phyloP scores from a whole-genome alignment of 1,284 basidiomycete genomes.

The Pisolithus thermaeus region DNA sequence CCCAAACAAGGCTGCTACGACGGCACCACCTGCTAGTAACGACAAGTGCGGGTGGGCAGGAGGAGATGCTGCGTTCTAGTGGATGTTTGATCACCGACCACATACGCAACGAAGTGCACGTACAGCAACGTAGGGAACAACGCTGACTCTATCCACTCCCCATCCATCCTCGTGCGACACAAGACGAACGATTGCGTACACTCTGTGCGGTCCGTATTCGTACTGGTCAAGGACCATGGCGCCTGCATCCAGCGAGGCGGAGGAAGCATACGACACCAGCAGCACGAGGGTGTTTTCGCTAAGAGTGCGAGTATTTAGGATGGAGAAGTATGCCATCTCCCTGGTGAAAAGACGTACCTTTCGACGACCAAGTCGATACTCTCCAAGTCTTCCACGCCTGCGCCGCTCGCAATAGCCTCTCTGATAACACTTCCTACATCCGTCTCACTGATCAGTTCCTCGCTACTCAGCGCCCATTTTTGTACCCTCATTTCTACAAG shows the following conservation, averaged over 20 bases:
- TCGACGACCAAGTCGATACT: constrained; percentile 62
- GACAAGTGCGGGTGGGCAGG: constrained; percentile 66
- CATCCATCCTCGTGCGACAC: constrained; percentile 23
- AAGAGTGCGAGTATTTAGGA: constrained; percentile 2
- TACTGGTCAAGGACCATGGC: constrained; percentile 38
- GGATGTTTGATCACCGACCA: neutral
- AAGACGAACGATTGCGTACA: constrained; percentile 58
- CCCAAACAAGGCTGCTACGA: constrained; percentile 65
- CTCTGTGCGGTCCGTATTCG: constrained; percentile 44
- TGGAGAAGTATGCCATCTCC: constrained; percentile 1
- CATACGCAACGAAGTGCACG: constrained; percentile 22
- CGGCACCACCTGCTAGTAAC: constrained; percentile 47
- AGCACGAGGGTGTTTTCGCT: constrained; percentile 52
- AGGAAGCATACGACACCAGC: constrained; percentile 57
- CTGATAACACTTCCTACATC: constrained; percentile 46
- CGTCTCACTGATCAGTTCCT: constrained; percentile 50
- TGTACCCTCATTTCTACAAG: constrained; percentile 63
- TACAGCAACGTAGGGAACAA: constrained; percentile 73
- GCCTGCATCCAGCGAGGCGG: constrained; percentile 39
- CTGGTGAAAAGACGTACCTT: constrained; percentile 36
- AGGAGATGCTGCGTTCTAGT: constrained; percentile 58
- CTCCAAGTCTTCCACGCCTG: constrained; percentile 57
- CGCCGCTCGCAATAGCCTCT: constrained; percentile 34
- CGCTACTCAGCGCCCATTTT: constrained; percentile 58
- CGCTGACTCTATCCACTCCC: constrained; percentile 35